A percentile compares a stretch with the other conserved stretches of the same genome.
phyloP scores from a whole-genome alignment of 2,329 filamentous ascomycete species.

The Sporothrix luriei region DNA sequence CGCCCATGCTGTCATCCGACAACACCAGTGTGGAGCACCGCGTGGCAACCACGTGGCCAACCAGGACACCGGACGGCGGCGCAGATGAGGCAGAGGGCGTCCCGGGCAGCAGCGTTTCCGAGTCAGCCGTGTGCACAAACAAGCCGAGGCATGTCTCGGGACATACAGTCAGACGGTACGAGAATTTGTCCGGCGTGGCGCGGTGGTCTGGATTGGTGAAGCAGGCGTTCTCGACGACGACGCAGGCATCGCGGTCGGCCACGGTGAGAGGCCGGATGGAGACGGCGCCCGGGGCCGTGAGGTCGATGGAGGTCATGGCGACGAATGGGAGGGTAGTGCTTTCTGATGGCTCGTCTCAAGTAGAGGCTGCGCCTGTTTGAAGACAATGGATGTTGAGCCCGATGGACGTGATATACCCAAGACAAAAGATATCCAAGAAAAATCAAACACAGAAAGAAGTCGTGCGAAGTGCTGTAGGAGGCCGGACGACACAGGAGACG shows the following conservation, averaged over 20 bases:
- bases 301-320: constrained; percentile 22
- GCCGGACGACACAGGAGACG: background rate
- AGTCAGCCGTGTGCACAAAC: constrained; percentile 50
- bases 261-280: constrained; percentile 73
- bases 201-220: constrained; percentile 55
- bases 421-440: background rate
- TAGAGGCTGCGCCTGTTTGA: too few species aligned
- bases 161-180: constrained; percentile 73
- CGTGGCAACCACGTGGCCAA: constrained; percentile 60
- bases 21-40: constrained; percentile 55
- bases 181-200: constrained; percentile 61
- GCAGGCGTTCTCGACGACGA: constrained; percentile 58
- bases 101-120: constrained; percentile 48
- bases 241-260: constrained; percentile 63
- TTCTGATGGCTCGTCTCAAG: background rate
- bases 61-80: constrained; percentile 58
- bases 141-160: constrained; percentile 78
- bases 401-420: background rate
- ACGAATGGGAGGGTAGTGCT: background rate
- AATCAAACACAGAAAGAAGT: background rate
- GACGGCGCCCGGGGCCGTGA: constrained; percentile 7
- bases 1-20: constrained; percentile 75
- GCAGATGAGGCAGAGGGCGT: constrained; percentile 61
- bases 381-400: background rate
- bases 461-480: background rate